Percentiles rank a stretch among this genome's conserved stretches.
phyloP scores from a whole-genome alignment of 495 filamentous ascomycete genomes.

The Penicillium mononematosum region DNA sequence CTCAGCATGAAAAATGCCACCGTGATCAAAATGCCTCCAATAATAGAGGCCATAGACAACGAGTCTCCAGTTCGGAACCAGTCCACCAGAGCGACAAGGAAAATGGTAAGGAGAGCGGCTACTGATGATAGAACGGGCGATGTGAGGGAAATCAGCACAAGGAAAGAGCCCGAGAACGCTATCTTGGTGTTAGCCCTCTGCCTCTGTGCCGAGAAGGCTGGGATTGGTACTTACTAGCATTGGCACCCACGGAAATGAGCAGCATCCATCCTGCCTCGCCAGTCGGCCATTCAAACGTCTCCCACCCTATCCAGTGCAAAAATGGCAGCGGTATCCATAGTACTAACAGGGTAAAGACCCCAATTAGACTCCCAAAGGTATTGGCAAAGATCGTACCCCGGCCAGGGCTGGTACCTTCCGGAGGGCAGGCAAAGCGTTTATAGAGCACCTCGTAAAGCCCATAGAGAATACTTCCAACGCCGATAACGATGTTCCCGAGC shows the following conservation, averaged over 20 bases:
- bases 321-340: conserved; percentile 92
- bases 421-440: conserved; percentile 87
- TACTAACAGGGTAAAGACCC: conserved; percentile 75
- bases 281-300: conserved; percentile 77
- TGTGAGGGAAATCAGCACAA: conserved; percentile 88
- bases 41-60: conserved; percentile 68
- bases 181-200: conserved; percentile 13
- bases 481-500: conserved; percentile 87
- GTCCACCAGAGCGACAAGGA: conserved; percentile 89
- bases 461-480: conserved; percentile 88
- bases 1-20: conserved; percentile 79
- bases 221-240: conserved; percentile 63
- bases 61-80: conserved; percentile 77
- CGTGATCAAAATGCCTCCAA: conserved; percentile 85
- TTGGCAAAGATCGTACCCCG: conserved; percentile 92
- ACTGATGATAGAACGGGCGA: conserved; percentile 89
- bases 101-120: conserved; percentile 90
- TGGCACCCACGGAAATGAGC: conserved; percentile 74
- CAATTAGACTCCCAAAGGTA: conserved; percentile 83
- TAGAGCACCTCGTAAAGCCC: conserved; percentile 97
- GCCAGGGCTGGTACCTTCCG: conserved; percentile 76
- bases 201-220: neutral
- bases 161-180: conserved; percentile 89
- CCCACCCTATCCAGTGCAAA: conserved; percentile 71
- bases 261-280: conserved; percentile 78